Conservation (phyloP, 2,329 filamentous ascomycete species). For the Ophiostoma pallidulum region DNA sequence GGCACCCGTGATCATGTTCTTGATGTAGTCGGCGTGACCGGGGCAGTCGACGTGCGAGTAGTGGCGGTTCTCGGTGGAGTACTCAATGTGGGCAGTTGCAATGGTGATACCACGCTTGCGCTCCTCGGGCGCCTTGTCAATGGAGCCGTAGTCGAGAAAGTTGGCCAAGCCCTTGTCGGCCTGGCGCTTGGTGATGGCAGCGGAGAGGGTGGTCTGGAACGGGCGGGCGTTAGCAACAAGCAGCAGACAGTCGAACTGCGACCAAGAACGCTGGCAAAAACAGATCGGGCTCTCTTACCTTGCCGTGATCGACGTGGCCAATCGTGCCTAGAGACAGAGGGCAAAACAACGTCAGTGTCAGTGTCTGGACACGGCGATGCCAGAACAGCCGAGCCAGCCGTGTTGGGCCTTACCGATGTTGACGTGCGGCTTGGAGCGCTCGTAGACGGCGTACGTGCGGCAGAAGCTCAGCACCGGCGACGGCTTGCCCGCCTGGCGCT, state of each 20-base stretch:
- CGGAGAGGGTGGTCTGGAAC: conserved; percentile 77
- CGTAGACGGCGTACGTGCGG: conserved; percentile 60
- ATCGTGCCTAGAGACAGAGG: conserved; percentile 84
- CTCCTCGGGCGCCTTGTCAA: conserved; percentile 98
- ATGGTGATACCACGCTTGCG: conserved; percentile 99
- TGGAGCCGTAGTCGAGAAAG: conserved; percentile 95
- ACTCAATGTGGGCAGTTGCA: conserved; percentile 96
- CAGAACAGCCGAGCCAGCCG: too few species aligned
- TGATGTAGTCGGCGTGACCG: conserved; percentile 99
- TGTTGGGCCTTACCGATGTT: conserved; percentile 79
- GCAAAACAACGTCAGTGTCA: not conserved
- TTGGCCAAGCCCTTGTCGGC: conserved; percentile 86
- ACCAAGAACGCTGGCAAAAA: too few species aligned
- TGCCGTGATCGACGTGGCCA: conserved; percentile 99
- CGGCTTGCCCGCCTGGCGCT: conserved; percentile 49
- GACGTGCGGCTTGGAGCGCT: conserved; percentile 92
- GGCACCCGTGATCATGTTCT: conserved; percentile 99
- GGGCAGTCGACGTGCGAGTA: conserved; percentile 99
- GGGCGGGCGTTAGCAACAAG: too few species aligned
- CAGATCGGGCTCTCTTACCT: conserved; percentile 47
- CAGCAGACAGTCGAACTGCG: not conserved
- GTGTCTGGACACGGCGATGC: not conserved
- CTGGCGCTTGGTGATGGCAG: conserved; percentile 97
- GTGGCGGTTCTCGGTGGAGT: conserved; percentile 85
- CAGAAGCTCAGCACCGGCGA: conserved; percentile 56